These are phyloP conservation scores for Fusarium floridanum DNA, from an alignment of 2,329 filamentous ascomycete genomes.

Conservation along the genomic window DNA sequence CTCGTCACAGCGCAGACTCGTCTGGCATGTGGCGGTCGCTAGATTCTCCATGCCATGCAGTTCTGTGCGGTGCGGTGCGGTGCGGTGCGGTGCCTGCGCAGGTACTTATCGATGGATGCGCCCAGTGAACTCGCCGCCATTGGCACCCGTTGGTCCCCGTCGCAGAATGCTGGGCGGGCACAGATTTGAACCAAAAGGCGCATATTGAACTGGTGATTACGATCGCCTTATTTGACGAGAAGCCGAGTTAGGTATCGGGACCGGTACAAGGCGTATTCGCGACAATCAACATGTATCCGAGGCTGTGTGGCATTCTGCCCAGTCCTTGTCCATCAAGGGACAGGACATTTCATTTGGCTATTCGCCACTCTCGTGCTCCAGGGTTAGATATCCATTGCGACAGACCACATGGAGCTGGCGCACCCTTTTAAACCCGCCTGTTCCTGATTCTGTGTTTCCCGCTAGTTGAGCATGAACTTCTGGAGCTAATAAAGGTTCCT, in stretches of 20 bases:
- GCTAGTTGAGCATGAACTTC: conserved; percentile 4
- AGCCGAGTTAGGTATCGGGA: background rate
- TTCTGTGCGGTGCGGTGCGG: conserved; percentile 12
- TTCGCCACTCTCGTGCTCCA: conserved; percentile 11
- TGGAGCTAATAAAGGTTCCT: conserved; percentile 14
- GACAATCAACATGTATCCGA: background rate
- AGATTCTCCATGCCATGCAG: conserved; percentile 29
- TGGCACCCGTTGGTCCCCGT: conserved; percentile 39
- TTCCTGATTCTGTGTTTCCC: conserved; percentile 10
- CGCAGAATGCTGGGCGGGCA: conserved; percentile 29
- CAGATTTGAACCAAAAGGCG: conserved; percentile 31
- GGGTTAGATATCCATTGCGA: conserved; percentile 24
- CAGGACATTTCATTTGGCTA: conserved; percentile 2
- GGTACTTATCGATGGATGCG: conserved; percentile 24
- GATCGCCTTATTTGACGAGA: background rate
- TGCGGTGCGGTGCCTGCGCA: background rate
- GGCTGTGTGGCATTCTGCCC: background rate
- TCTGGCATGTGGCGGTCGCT: conserved; percentile 44
- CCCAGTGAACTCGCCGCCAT: conserved; percentile 28
- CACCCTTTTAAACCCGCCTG: conserved; percentile 17
- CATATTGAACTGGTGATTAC: conserved; percentile 17
- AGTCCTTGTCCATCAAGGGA: conserved; percentile 32
- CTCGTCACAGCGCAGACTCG: conserved; percentile 30
- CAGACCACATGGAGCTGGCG: conserved; percentile 24
- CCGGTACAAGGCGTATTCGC: background rate